phyloP scores from a whole-genome alignment of 176 grass and related monocot species.

The Lolium perenne region DNA sequence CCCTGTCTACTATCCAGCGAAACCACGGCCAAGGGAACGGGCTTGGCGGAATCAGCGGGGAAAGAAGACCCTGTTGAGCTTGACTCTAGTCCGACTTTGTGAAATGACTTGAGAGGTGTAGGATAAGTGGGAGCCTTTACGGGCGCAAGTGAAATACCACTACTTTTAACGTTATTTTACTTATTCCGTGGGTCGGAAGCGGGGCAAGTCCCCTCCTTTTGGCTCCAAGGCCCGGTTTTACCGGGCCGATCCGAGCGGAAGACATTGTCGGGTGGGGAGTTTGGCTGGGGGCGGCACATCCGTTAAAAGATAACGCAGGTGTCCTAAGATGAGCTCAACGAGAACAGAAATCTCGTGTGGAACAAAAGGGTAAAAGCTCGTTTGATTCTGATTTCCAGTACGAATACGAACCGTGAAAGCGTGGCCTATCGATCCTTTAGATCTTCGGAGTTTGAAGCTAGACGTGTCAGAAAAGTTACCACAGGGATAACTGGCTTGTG shows the following conservation, averaged over 20 bases:
- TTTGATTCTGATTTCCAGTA: conserved; percentile 51
- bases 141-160: conserved; percentile 70
- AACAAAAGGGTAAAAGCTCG: conserved; percentile 70
- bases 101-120: neutral
- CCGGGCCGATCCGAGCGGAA: conserved; percentile 49
- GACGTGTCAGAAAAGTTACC: neutral
- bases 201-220: conserved; percentile 20
- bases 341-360: conserved; percentile 53
- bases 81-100: too few species aligned
- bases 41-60: neutral
- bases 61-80: too few species aligned
- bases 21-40: too few species aligned
- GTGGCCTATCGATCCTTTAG: conserved; percentile 80
- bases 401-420: conserved; percentile 69
- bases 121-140: conserved; percentile 8
- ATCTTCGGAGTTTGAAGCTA: conserved; percentile 47
- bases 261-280: conserved; percentile 75
- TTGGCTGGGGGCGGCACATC: conserved; percentile 58
- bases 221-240: neutral
- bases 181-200: conserved; percentile 65
- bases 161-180: conserved; percentile 84
- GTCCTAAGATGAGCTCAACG: conserved; percentile 70
- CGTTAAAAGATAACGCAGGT: conserved; percentile 63
- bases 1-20: too few species aligned
- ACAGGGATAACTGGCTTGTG: too few species aligned